Base-by-base conservation (phyloP, 371 early-diverging fungal genomes). In the Lichtheimia corymbifera region DNA sequence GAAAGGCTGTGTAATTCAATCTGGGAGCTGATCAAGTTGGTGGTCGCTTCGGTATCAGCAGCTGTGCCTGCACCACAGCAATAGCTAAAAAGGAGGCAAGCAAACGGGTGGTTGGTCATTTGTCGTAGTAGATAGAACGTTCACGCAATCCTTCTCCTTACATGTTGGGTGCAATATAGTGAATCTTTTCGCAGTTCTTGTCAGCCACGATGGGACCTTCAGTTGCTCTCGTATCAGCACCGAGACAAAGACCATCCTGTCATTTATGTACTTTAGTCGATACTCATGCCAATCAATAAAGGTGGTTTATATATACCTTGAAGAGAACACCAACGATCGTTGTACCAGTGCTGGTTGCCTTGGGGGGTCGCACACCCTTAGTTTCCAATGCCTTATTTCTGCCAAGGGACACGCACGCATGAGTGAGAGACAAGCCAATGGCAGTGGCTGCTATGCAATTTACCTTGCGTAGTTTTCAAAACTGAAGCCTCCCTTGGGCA, bases 61-160 rank as follows among this genome's bases (percentile, higher is more conserved):
- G 99, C 99, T 18, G 99, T 99, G 71, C 99, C 99, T 24, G 99
- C 99, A 67, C 99, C 99, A 78, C 98, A 97, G 79, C 99, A 98
- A 82, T 96, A 98, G 49, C 82, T 81, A 67, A 12, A 9, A 45
- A 47, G 2, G 44, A 43, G 44, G n/a, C 14, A 47, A 18, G n/a
- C 47, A 47, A 2, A 9, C 2, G 35, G 35, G 4, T 9, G 35
- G 11, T 35, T 35, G 6, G 35, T 5, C 9, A 2, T 9, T 9
- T 35, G 35, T 35, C 30, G 35, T 35, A 1, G 22, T 22, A 22
- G n/a, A 22, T 22, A 35, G 35, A 9, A 35, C 11, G 11, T 18
- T 15, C 58, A 35, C 20, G 5, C 6, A 35, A 51, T 9, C 13
- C 4, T 41, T 12, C 49, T 18, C 15, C 64, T 63, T 78, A 81